Conservation (phyloP, 192 early-diverging fungal species). For the Umbelopsis sp. region DNA sequence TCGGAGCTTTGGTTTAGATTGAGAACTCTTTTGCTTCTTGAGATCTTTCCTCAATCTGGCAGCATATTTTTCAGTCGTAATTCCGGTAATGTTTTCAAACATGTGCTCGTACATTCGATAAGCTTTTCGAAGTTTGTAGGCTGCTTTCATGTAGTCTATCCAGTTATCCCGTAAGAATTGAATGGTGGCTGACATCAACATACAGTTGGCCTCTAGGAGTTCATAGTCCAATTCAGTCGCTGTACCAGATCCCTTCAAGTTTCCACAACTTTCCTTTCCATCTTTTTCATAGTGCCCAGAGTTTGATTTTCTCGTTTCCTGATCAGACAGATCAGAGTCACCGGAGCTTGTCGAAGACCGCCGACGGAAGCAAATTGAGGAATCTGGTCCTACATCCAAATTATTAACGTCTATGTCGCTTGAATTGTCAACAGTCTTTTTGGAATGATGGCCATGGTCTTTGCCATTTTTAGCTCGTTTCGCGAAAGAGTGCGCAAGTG, state of each 20-base stretch:
- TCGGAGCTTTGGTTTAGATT: not conserved
- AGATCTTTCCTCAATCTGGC: not conserved
- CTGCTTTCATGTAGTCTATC: constrained; percentile 37
- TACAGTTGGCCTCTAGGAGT: constrained; percentile 36
- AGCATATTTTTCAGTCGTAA: constrained; percentile 33
- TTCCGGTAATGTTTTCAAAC: constrained; percentile 35
- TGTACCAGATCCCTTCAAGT: not conserved
- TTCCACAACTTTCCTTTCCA: not conserved
- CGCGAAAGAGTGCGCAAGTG: constrained; percentile 23
- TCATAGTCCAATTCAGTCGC: constrained; percentile 29
- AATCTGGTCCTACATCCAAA: not conserved
- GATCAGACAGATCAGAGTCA: not conserved
- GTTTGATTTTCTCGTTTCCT: not conserved
- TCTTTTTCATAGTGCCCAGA: not conserved
- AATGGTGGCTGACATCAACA: constrained; percentile 39
- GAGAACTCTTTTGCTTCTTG: not conserved
- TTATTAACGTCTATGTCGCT: constrained; percentile 8
- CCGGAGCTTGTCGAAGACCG: not conserved
- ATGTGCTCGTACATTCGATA: constrained; percentile 40
- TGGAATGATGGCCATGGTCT: not conserved
- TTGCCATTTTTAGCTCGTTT: constrained; percentile 12
- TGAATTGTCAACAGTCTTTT: not conserved
- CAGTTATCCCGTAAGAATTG: constrained; percentile 38
- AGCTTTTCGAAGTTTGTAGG: constrained; percentile 40
- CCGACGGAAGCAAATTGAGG: not conserved